Evolutionary conservation across 805 yeast genomes (phyloP), one percentile per base, ranked within the genome.

Genomic region (Myxozyma mucilagina): DNA sequence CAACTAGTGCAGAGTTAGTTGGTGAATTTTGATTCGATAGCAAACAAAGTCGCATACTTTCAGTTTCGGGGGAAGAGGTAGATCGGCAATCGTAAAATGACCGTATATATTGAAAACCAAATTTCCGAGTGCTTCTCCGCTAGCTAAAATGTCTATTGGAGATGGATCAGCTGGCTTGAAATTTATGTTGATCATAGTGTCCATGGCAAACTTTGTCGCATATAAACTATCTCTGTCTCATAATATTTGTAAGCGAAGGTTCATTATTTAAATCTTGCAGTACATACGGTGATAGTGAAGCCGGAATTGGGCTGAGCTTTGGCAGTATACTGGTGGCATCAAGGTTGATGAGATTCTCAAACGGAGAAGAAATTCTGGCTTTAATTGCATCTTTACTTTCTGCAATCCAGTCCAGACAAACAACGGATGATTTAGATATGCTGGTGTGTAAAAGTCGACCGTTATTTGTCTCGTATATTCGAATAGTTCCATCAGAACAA

Each of bases 391-490:
- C 41, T 20, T 16, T 18, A 32, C 59, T 59, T 35, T 61, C 63
- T 1, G 59, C 13, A 3, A 57, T 60, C 67, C 67, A 63, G 43
- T 41, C 34, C 24, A 63, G 29, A 36, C 60, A 57, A 10, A 59
- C 42, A 4, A 57, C 31, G 9, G 60, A 8, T 1, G 60, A 16
- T n/a, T 14, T n/a, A 11, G 60, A 16, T 10, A 43, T 16, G 13
- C 45, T 43, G 35, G 24, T 20, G 35, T 64, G 61, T 13, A 63
- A 47, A 4, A 58, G 20, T 11, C 58, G 24, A 9, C 67, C 67
- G 38, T 58, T 54, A 18, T 66, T 59, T 36, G 64, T 55, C 39
- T 60, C 66, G 47, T 57, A 66, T 5, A 66, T 32, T 24, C 67
- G 61, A 32, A 55, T 16, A 24, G 38, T 18, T 11, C 59, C 62